phyloP scores from a whole-genome alignment of 345 rosid species.

The Angophora floribunda region DNA sequence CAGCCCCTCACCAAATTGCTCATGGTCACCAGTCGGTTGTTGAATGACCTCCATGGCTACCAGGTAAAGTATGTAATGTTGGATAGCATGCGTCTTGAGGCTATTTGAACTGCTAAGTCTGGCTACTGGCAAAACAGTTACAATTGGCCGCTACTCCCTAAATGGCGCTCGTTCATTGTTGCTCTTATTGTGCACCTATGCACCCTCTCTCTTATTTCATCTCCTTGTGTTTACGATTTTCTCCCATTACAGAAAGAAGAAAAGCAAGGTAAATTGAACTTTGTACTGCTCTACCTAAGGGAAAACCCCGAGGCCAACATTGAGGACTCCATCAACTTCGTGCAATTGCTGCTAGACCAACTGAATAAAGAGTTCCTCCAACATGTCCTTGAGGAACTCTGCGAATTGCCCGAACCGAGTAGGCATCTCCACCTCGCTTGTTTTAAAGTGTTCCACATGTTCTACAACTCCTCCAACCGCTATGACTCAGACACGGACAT shows the following conservation, averaged over 20 bases:
- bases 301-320: background rate
- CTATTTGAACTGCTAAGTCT: background rate
- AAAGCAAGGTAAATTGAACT: background rate
- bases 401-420: background rate
- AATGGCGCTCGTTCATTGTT: background rate
- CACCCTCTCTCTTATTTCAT: background rate
- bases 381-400: background rate
- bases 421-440: background rate
- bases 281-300: background rate
- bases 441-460: background rate
- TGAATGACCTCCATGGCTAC: slow-evolving; percentile 17
- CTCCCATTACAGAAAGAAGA: background rate
- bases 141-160: background rate
- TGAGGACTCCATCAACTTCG: background rate
- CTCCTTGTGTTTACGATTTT: background rate
- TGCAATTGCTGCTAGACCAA: background rate
- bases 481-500: background rate
- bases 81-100: background rate
- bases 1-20: slow-evolving; percentile 29
- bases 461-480: background rate
- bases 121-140: background rate
- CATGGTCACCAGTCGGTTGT: slow-evolving; percentile 44
- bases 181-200: background rate
- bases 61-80: background rate
- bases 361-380: background rate